A percentile compares a stretch with the other conserved stretches of the same genome.
phyloP scores from a whole-genome alignment of 441 rosid species.

The Aquilaria agallochum region DNA sequence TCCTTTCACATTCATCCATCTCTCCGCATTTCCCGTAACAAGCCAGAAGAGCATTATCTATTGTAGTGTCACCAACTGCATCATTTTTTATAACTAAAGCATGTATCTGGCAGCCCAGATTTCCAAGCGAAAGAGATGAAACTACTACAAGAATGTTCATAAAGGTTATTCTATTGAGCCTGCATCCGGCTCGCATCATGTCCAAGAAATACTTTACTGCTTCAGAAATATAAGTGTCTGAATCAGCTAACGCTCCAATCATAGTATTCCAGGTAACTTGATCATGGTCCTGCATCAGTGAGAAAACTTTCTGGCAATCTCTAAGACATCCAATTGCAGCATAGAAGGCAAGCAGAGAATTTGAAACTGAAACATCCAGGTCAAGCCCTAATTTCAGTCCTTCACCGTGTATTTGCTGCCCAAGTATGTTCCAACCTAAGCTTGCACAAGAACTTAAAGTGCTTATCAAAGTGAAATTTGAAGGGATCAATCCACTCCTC shows the following conservation, averaged over 20 bases:
- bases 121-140: constrained; percentile 46
- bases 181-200: constrained; percentile 64
- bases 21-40: constrained; percentile 80
- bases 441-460: constrained; percentile 84
- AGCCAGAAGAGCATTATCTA: constrained; percentile 80
- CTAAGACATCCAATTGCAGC: constrained; percentile 51
- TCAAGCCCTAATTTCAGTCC: constrained; percentile 70
- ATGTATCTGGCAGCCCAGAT: constrained; percentile 64
- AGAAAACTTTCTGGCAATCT: constrained; percentile 52
- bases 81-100: constrained; percentile 51
- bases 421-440: constrained; percentile 52
- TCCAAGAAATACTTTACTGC: constrained; percentile 46
- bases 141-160: constrained; percentile 60
- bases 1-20: constrained; percentile 69
- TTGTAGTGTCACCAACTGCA: constrained; percentile 40
- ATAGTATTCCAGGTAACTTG: constrained; percentile 89
- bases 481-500: constrained; percentile 45
- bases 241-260: constrained; percentile 68
- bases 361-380: constrained; percentile 78
- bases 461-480: constrained; percentile 68
- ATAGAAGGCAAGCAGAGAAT: constrained; percentile 71
- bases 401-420: constrained; percentile 69
- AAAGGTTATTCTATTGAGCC: constrained; percentile 62
- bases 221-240: constrained; percentile 41
- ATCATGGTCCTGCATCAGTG: constrained; percentile 62